phyloP scores from a whole-genome alignment of 2,329 filamentous ascomycete genomes.

The Pseudovirgaria hyperparasitica region DNA sequence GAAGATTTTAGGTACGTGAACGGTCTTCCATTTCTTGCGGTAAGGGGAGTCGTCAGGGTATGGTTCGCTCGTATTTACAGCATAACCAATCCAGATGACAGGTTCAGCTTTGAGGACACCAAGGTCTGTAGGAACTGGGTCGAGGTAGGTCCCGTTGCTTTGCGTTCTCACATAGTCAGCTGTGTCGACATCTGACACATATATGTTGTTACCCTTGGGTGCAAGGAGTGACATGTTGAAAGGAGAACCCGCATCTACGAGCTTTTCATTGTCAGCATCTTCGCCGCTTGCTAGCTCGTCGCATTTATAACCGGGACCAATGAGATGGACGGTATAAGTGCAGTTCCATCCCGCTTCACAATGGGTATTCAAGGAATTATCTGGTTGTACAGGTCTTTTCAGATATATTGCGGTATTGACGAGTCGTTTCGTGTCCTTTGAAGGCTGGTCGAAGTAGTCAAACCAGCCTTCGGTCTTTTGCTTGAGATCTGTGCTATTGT shows the following conservation, averaged over 20 bases:
- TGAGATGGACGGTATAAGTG: constrained; percentile 20
- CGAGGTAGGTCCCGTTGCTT: constrained; percentile 10
- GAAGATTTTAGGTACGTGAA: constrained; percentile 21
- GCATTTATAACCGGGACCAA: constrained; percentile 24
- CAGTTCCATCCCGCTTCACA: constrained; percentile 24
- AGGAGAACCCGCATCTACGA: constrained; percentile 13
- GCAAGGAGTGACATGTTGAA: constrained; percentile 19
- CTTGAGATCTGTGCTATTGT: constrained; percentile 21
- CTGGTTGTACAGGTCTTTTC: constrained; percentile 14
- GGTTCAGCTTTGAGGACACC: constrained; percentile 23
- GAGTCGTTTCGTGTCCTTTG: constrained; percentile 19
- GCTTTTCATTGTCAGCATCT: constrained; percentile 6
- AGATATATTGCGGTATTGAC: constrained; percentile 20
- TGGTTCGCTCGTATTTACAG: constrained; percentile 14
- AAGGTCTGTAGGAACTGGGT: constrained; percentile 14
- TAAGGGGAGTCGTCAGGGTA: constrained; percentile 13
- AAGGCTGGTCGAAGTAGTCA: constrained; percentile 25
- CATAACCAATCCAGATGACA: constrained; percentile 22
- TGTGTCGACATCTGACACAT: constrained; percentile 17
- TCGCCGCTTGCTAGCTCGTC: constrained; percentile 15
- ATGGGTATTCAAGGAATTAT: constrained; percentile 12
- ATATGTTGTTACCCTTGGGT: constrained; percentile 18
- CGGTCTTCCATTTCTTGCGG: constrained; percentile 15
- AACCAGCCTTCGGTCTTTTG: constrained; percentile 14
- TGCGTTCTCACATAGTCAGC: constrained; percentile 17